Evolutionary conservation across 2,329 filamentous ascomycete species (phyloP), one percentile per base, ranked within the genome.

Genomic region (Beauveria rudraprayagi): DNA sequence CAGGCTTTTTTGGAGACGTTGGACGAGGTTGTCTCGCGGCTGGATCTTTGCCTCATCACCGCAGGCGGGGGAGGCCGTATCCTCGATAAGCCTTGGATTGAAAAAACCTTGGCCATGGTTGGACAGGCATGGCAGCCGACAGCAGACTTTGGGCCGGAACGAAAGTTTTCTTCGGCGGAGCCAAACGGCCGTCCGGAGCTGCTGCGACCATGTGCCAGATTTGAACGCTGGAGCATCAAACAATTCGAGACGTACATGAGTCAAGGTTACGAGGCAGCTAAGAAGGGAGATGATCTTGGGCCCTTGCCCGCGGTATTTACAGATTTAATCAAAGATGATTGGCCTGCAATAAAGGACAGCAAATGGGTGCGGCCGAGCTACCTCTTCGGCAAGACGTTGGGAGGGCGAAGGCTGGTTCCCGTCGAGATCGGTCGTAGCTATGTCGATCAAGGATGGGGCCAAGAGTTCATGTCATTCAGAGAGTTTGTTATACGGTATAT

Each of bases 371-470:
- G 80, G n/a, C 86, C 87, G 0, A 76, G 77, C 0, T 96, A 97
- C 71, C 84, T 96, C 61, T 78, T 91, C 11, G 79, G 83, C 11
- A 81, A 79, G 60, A 97, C 92, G 0, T 84, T 96, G 41, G 82
- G 79, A 3, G 94, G 94, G 0, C 79, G 86, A 37, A 82, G 94
- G 11, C 81, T 96, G 0, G 90, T 97, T 0, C 93, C 93, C 0
- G 83, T 97, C 3, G 92, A 97, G 71, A 73, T 94, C 2, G 93
- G 94, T 0, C 80, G 89, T 52, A 94, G 89, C 69, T 99, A 97
- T 70, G 92, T 91, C 1, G 91, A 96, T 65, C 82, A 84, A 22
- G 87, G 80, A 24, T 97, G 93, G 92, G 86, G 87, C 0, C 93
- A 97, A 72, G 83, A 85, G 60, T 85, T 97, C 28, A 82, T 96